Percentiles rank a stretch among this genome's conserved stretches.
phyloP scores from a whole-genome alignment of 371 early-diverging fungal genomes.

The Mucor velutinosus region DNA sequence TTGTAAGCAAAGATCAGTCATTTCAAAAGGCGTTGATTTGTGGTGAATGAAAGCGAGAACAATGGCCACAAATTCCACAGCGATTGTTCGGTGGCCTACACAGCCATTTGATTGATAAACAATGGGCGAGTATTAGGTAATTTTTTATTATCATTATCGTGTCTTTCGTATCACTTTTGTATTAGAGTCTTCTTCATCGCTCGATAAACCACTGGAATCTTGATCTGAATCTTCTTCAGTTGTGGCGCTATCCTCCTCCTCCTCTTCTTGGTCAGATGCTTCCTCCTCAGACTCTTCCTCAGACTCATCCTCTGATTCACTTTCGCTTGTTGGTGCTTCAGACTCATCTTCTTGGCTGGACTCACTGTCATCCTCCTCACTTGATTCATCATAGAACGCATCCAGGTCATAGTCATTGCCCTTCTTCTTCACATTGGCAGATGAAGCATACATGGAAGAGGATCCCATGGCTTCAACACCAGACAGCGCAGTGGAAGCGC shows the following conservation, averaged over 20 bases:
- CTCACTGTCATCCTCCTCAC: slow-evolving; percentile 33
- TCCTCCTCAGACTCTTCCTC: slow-evolving; percentile 14
- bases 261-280: slow-evolving; percentile 3
- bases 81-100: background rate
- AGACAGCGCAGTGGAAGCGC: slow-evolving; percentile 45
- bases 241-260: background rate
- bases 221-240: background rate
- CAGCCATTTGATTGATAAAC: background rate
- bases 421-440: slow-evolving; percentile 39
- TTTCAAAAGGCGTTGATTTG: background rate
- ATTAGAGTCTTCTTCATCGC: slow-evolving; percentile 12
- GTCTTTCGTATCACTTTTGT: slow-evolving; percentile 11
- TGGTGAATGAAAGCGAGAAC: background rate
- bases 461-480: slow-evolving; percentile 47
- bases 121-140: background rate
- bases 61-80: background rate
- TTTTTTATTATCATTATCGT: slow-evolving; percentile 4
- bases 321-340: slow-evolving; percentile 9
- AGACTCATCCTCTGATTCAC: slow-evolving; percentile 22
- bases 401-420: slow-evolving; percentile 61
- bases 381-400: slow-evolving; percentile 58
- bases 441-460: slow-evolving; percentile 35
- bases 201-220: slow-evolving; percentile 6
- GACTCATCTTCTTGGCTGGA: slow-evolving; percentile 17
- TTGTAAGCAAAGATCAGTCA: background rate